Base-by-base conservation (phyloP, 83 land plant species). In the Diphasiastrum complanatum region DNA sequence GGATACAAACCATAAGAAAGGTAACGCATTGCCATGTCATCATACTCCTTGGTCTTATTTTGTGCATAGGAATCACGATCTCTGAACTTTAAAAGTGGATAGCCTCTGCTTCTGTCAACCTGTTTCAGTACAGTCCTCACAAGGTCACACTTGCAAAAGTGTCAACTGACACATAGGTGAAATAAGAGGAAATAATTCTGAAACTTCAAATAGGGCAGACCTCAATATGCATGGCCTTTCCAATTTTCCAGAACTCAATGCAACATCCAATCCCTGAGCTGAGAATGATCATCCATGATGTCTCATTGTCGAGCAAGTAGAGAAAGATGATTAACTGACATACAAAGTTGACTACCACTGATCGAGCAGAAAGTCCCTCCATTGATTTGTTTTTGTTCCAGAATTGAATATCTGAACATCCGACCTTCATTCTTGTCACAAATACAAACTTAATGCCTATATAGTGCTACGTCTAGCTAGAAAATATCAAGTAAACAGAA, bases 361-460 rank as follows among this genome's bases (percentile, higher is more conserved):
- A 81, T 53, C 88, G 84, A 29, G 99, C 96, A 47, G 99, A 88
- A 27, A 93, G 68, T 33, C 99, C 99, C 65, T 93, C 99, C 96
- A 93, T 93, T n/a, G 99, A 93, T 70, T 93, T 93, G 63, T 93
- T 93, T 74, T 93, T 93, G 67, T 89, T 89, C 96, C 96, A 93
- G 69, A 93, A 93, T 30, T 89, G 96, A 57, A 89, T 89, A 73
- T 89, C 96, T 93, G 82, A 38, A 38, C 50, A 76, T 11, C 35
- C 20, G 45, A 58, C 26, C 28, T 33, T 38, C 33, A 19, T 14
- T 35, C 12, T 33, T 58, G 1, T 24, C 34, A 30, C 33, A 58
- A 12, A 10, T 2, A 64, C n/a, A 47, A 52, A 24, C 45, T 45
- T 23, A 65, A 55, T 29, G 8, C 8, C 27, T 37, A 29, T 22